Evolutionary conservation across 2,329 filamentous ascomycete genomes (phyloP), one percentile per base, ranked within the genome.

Genomic region (Dactylella cylindrospora): DNA sequence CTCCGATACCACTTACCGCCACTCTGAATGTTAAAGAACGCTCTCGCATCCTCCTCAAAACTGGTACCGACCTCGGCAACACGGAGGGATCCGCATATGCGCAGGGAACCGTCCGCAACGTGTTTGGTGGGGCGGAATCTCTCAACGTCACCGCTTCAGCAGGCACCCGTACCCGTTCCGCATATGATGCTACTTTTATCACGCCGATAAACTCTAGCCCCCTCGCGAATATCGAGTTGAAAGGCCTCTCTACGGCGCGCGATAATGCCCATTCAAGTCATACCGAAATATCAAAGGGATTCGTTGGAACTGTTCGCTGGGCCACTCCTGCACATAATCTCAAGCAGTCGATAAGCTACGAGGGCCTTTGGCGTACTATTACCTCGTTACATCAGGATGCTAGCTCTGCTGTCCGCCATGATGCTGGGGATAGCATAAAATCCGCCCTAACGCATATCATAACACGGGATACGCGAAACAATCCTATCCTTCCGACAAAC

Each of bases 81-180:
- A 84, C 88, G 17, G 93, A 98, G 74, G 93, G 91, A 28, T 95
- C 90, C 5, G 91, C 90, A 3, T 97, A 95, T 71, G 85, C 88
- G 67, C 91, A 93, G 67, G 79, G 90, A 36, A 79, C 91, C 45
- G 84, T 90, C 77, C 84, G 93, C 67, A 98, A 98, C 74, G 80
- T 98, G 60, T 88, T 98, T 71, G 93, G 93, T 45, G 93, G 93
- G 31, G 93, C 90, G 19, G 93, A 98, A 76, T 86, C 86, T 53
- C 76, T 98, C 65, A 88, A 88, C 46, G 76, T 95, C 60, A 91
- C 95, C 70, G 90, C 88, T 41, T 68, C 68, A 4, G 77, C 90
- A 19, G 93, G 93, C 54, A 97, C 91, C 5, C 82, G 93, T 36
- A 97, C 93, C 22, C 80, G 90, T 40, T 95, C 90, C 2, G 87